phyloP scores from a whole-genome alignment of 192 early-diverging fungal species.

The Thamnidium elegans region DNA sequence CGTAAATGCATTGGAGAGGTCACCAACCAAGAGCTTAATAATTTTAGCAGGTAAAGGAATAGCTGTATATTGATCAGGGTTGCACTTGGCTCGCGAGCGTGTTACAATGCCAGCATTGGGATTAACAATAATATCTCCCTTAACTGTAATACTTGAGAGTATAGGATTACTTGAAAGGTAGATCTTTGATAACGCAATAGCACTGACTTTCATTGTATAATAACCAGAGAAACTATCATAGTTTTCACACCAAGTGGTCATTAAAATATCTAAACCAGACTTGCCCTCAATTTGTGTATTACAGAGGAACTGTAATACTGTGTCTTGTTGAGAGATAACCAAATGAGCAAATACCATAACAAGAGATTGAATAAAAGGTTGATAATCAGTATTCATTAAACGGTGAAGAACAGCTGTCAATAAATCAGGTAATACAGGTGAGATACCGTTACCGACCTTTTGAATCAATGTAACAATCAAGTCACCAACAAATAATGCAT shows the following conservation, averaged over 20 bases:
- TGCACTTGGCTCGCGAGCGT: constrained; percentile 44
- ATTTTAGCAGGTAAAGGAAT: constrained; percentile 84
- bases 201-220: constrained; percentile 57
- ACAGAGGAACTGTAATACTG: constrained; percentile 72
- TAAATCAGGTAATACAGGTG: constrained; percentile 72
- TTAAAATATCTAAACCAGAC: constrained; percentile 73
- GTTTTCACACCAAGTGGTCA: constrained; percentile 81
- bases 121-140: constrained; percentile 76
- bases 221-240: constrained; percentile 80
- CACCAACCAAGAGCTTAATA: constrained; percentile 79
- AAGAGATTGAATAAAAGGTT: constrained; percentile 83
- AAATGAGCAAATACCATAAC: constrained; percentile 88
- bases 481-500: constrained; percentile 87
- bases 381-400: constrained; percentile 67
- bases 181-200: constrained; percentile 74
- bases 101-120: constrained; percentile 54
- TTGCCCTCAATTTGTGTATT: constrained; percentile 54
- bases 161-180: constrained; percentile 65
- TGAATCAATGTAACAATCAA: constrained; percentile 82
- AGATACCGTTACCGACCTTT: constrained; percentile 65
- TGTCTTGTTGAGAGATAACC: constrained; percentile 62
- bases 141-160: constrained; percentile 62
- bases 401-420: constrained; percentile 72
- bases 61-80: constrained; percentile 74
- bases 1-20: constrained; percentile 66